These are phyloP conservation scores for Cinnamomum chago DNA, from an alignment of 164 flowering plant species.

Conservation along the genomic window DNA sequence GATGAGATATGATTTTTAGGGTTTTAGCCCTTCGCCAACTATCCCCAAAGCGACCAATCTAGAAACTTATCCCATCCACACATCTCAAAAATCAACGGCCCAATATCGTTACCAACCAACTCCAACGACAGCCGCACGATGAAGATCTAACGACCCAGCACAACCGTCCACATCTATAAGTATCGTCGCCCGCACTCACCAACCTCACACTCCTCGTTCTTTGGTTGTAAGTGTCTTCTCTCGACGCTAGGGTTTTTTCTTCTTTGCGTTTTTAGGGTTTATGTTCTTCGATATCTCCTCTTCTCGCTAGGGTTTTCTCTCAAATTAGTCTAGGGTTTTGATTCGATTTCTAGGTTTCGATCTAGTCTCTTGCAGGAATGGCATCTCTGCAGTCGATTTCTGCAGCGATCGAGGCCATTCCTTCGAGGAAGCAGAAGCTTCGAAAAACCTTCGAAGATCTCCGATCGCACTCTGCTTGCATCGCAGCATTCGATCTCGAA, in stretches of 20 bases:
- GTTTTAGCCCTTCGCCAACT: too few species aligned
- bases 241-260: background rate
- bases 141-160: background rate
- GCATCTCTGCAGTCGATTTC: slow-evolving; percentile 30
- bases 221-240: background rate
- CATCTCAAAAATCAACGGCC: background rate
- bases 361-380: background rate
- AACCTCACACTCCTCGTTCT: background rate
- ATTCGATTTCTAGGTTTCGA: background rate
- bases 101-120: background rate
- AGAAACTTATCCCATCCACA: background rate
- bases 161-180: background rate
- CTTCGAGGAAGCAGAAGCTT: slow-evolving; percentile 35
- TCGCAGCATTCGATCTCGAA: slow-evolving; percentile 43
- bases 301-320: background rate
- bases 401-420: slow-evolving; percentile 28
- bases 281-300: background rate
- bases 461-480: slow-evolving; percentile 31
- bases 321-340: background rate
- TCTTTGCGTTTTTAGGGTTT: background rate
- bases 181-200: background rate
- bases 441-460: slow-evolving; percentile 41
- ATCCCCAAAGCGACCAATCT: too few species aligned
- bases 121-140: background rate
- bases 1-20: too few species aligned